Evolutionary conservation across 768 basidiomycete species (phyloP), one percentile per base, ranked within the genome.

Genomic region (Pleurotus cornucopiae): DNA sequence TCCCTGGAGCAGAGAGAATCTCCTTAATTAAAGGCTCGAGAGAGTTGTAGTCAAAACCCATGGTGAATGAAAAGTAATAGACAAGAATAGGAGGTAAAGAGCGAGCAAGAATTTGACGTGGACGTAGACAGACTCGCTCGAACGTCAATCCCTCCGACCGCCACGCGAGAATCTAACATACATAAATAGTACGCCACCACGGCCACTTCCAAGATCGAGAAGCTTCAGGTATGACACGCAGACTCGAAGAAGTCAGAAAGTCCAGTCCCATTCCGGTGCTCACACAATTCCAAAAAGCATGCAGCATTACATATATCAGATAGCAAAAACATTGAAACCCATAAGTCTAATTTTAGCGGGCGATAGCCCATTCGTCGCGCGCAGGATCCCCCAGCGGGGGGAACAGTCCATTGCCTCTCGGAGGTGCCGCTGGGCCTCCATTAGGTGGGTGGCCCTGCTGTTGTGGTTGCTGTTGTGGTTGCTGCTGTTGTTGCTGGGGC

Each of bases 1-100:
- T 86, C 46, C 83, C 85, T 2, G 91, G 91, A 16, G 86, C 85
- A 26, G 82, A 77, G 51, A 94, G 82, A 67, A 94, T 90, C 57
- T 76, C 72, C 61, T 76, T 77, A 65, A 94, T 86, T 57, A 73
- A 77, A 11, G 79, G 76, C 68, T 84, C 80, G 61, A 91, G 77
- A 57, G 76, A 70, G 58, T 67, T 63, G 46, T 84, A 72, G 65
- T 86, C 77, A 64, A 81, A 74, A 58, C 65, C 64, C 85, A 86
- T 87, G 55, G 60, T 49, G 38, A 56, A 46, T 56, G 59, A 46
- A 12, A 25, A 25, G 5, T 40, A 23, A 38, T 40, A 40, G 39
- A 49, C 54, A 49, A 59, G 59, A 61, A 58, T 62, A 63, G 57
- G 62, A 64, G 64, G 59, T 40, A 38, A 41, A 51, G 38, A 55